phyloP scores from a whole-genome alignment of 441 rosid species.

The Hura crepitans region DNA sequence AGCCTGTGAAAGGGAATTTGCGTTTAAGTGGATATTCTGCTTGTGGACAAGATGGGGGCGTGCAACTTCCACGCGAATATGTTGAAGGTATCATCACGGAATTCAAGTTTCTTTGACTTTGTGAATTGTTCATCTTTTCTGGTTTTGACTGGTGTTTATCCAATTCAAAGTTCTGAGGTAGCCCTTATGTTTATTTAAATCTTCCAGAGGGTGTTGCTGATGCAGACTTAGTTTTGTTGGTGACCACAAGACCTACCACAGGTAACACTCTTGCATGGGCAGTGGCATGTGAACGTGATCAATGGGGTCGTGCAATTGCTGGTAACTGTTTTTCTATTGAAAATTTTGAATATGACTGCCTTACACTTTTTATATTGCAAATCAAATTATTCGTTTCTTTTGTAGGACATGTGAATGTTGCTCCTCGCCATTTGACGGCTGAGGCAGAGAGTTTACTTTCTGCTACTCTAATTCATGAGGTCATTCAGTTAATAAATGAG shows the following conservation, averaged over 20 bases:
- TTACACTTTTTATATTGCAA: neutral
- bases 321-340: slow-evolving; percentile 36
- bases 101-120: slow-evolving; percentile 15
- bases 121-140: slow-evolving; percentile 14
- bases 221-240: slow-evolving; percentile 90
- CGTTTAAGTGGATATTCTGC: slow-evolving; percentile 98
- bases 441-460: slow-evolving; percentile 97
- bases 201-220: slow-evolving; percentile 76
- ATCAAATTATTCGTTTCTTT: slow-evolving; percentile 16
- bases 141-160: neutral
- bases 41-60: slow-evolving; percentile 99
- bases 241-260: slow-evolving; percentile 96
- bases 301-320: slow-evolving; percentile 99
- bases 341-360: neutral
- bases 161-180: neutral
- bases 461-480: slow-evolving; percentile 96
- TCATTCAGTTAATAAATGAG: slow-evolving; percentile 24
- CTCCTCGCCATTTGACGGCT: slow-evolving; percentile 97
- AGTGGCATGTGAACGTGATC: slow-evolving; percentile 98
- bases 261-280: slow-evolving; percentile 99
- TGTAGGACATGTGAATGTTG: slow-evolving; percentile 96
- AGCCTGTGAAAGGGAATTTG: slow-evolving; percentile 95
- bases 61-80: slow-evolving; percentile 90
- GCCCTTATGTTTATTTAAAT: slow-evolving; percentile 15
- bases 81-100: slow-evolving; percentile 64